Conservation (phyloP, 176 grass and related monocot genomes). For the Ensete glaucum region DNA sequence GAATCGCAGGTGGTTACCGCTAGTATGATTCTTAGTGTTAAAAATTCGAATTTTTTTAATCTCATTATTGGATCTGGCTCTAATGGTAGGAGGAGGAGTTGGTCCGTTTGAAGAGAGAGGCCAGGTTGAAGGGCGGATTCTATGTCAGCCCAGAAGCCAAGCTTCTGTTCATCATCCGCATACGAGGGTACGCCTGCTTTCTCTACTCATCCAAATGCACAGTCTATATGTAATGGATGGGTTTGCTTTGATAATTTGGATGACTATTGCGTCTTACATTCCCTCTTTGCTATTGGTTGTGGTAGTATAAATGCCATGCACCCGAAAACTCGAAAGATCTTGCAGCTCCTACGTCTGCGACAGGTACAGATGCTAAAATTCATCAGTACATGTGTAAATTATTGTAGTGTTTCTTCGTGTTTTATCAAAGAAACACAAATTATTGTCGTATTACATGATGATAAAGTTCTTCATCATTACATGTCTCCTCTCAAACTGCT, state of each 20-base stretch:
- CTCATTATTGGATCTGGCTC: not conserved
- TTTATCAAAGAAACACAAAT: not conserved
- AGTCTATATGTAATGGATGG: not conserved
- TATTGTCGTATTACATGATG: too few species aligned
- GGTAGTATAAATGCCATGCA: conserved; percentile 4
- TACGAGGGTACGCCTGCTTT: not conserved
- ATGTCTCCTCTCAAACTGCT: not conserved
- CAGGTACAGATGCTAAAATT: not conserved
- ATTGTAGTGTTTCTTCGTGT: not conserved
- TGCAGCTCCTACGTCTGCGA: not conserved
- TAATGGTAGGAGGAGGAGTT: not conserved
- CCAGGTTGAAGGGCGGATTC: conserved; percentile 5
- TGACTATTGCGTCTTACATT: not conserved
- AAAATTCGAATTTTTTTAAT: not conserved
- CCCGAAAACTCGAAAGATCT: not conserved
- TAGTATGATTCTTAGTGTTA: not conserved
- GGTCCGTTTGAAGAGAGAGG: conserved; percentile 6
- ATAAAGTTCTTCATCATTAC: too few species aligned
- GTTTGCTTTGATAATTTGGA: not conserved
- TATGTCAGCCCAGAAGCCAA: conserved; percentile 1
- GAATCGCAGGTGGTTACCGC: not conserved
- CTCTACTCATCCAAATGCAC: not conserved
- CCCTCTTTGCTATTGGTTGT: not conserved
- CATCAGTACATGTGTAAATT: not conserved
- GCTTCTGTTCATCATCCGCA: conserved; percentile 6